phyloP scores from a whole-genome alignment of 345 rosid species.

The Fremontodendron californicum region DNA sequence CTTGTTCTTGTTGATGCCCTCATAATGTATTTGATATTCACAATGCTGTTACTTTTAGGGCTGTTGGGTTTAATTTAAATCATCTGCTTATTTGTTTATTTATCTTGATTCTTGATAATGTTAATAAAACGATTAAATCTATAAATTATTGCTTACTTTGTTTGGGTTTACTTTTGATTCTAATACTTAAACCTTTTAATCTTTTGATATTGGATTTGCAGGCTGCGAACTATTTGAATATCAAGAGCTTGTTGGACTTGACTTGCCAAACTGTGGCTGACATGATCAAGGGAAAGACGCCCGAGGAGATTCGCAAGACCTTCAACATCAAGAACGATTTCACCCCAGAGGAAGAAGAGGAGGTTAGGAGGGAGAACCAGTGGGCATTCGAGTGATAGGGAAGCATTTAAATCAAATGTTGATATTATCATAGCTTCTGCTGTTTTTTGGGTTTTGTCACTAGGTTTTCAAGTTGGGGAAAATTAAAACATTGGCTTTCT shows the following conservation, averaged over 20 bases:
- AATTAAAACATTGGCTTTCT: not conserved
- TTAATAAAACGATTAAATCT: not conserved
- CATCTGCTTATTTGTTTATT: not conserved
- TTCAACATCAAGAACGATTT: conserved; percentile 63
- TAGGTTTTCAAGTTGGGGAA: not conserved
- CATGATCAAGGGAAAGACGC: conserved; percentile 65
- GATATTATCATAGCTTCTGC: not conserved
- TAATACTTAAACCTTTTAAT: not conserved
- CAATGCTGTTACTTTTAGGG: not conserved
- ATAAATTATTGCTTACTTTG: not conserved
- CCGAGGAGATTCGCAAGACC: conserved; percentile 50
- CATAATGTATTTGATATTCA: not conserved
- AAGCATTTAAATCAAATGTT: not conserved
- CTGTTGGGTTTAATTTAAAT: not conserved
- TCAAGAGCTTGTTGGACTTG: conserved; percentile 48
- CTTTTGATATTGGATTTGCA: conserved; percentile 11
- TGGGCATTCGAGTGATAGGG: conserved; percentile 62
- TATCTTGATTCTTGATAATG: not conserved
- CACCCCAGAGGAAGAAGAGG: conserved; percentile 54
- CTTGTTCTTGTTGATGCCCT: not conserved
- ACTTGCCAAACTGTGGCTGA: conserved; percentile 65
- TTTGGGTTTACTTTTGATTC: not conserved
- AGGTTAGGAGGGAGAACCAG: conserved; percentile 55
- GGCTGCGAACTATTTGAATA: conserved; percentile 68
- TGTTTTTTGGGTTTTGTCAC: not conserved